These are phyloP conservation scores for Blastomyces gilchristii DNA, from an alignment of 2,329 filamentous ascomycete genomes.

Conservation along the genomic window DNA sequence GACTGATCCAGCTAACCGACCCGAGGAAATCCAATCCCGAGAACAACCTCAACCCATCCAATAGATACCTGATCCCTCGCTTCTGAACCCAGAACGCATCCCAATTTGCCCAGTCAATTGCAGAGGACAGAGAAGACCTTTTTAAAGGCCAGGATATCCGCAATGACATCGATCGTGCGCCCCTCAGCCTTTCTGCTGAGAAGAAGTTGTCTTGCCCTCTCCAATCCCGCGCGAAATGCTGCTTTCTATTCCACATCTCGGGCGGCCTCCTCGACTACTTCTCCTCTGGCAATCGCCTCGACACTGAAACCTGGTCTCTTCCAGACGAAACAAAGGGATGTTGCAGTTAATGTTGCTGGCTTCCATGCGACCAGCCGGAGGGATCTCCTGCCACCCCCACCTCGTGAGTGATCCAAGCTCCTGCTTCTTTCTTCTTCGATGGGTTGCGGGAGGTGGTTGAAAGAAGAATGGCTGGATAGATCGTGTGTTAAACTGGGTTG, in stretches of 20 bases:
- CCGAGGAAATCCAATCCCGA: constrained; percentile 5
- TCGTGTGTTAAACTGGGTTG: neutral
- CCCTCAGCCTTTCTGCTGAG: constrained; percentile 28
- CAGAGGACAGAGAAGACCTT: neutral
- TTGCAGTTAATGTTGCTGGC: constrained; percentile 52
- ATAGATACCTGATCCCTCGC: too few species aligned
- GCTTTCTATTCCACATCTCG: constrained; percentile 17
- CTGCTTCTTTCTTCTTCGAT: neutral
- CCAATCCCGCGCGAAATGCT: constrained; percentile 21
- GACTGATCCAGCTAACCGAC: constrained; percentile 10
- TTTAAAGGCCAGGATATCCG: neutral
- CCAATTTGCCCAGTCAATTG: neutral
- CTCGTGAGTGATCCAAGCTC: constrained; percentile 52
- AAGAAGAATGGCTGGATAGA: neutral
- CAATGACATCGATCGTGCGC: constrained; percentile 35
- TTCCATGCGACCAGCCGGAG: constrained; percentile 77
- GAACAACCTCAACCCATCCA: neutral
- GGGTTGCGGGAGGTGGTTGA: neutral
- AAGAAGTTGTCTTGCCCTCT: constrained; percentile 28
- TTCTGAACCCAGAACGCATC: neutral
- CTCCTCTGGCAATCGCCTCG: constrained; percentile 15
- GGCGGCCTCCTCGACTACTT: constrained; percentile 3
- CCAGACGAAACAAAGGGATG: constrained; percentile 27
- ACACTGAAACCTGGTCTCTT: constrained; percentile 13
- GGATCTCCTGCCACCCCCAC: constrained; percentile 69